Percentiles rank a stretch among this genome's conserved stretches.
phyloP scores from a whole-genome alignment of 345 rosid genomes.

The Salix koriyanagi region DNA sequence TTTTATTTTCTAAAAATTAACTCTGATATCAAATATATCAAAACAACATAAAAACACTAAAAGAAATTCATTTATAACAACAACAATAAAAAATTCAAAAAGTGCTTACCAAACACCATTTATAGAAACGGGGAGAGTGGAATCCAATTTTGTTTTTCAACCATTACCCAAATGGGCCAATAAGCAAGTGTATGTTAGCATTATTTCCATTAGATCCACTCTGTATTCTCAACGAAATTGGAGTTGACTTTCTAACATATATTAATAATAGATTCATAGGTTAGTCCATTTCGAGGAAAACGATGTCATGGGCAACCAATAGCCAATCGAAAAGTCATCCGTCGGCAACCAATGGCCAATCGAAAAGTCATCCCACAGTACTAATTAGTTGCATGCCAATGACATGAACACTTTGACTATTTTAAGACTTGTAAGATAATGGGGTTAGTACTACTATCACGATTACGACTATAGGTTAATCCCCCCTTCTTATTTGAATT shows the following conservation, averaged over 20 bases:
- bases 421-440: background rate
- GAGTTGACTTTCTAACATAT: background rate
- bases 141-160: background rate
- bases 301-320: slow-evolving; percentile 6
- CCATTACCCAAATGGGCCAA: slow-evolving; percentile 5
- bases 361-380: background rate
- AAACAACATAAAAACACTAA: no score
- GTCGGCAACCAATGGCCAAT: background rate
- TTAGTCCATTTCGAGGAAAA: background rate
- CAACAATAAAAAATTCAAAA: no score
- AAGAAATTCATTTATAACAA: no score
- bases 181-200: background rate
- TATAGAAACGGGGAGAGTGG: background rate
- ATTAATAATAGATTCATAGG: background rate
- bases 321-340: background rate
- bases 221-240: background rate
- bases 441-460: background rate
- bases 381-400: background rate
- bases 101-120: no score
- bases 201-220: background rate
- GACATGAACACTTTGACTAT: background rate
- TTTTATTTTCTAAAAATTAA: no score
- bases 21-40: no score
- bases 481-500: background rate
- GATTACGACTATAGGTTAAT: background rate